Evolutionary conservation across 1,284 basidiomycete genomes (phyloP), one percentile per base, ranked within the genome.

Genomic region (Tilletia setariae): DNA sequence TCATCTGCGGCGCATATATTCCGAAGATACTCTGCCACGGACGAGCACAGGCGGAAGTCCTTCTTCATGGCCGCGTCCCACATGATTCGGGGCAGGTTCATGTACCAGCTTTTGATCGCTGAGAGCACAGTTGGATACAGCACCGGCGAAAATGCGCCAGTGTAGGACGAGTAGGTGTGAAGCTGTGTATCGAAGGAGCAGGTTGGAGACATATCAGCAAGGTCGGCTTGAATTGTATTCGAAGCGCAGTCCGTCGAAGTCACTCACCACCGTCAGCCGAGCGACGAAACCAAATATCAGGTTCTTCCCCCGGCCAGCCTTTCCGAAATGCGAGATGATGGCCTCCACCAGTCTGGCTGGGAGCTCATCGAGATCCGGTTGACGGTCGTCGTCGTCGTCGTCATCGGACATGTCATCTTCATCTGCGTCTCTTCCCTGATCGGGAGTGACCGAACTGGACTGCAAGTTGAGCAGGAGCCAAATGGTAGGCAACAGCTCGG

Each of bases 231-330:
- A 19, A 9, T 44, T 44, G 43, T 9, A 44, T 19, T 21, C 3
- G 25, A 19, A 19, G 25, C n/a, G 47, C 47, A 8, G 25, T 44
- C 43, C 9, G 49, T 16, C 23, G 16, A 28, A 30, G 21, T 7
- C 23, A 59, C 53, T 59, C 53, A 59, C 53, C 61, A 43, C 61
- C 11, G 23, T 42, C 25, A 70, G 61, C 2, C 74, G 69, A 0
- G 74, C 74, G 32, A 76, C 42, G 35, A 76, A 74, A n/a, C 73
- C 74, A 35, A 76, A 76, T 11, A 71, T 68, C 13, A 76, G 64
- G 19, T 70, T 66, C 66, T 76, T 76, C 63, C 72, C 69, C 13
- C 67, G 61, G 51, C 67, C 68, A 53, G 68, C 59, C 1, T 67
- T 66, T n/a, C 64, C 62, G 23, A 74, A 65, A 61, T 69, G 68